Percentiles rank a stretch among this genome's conserved stretches.
Evolutionary conservation across 1,284 basidiomycete genomes (phyloP).

Genomic region (Jaminaea rosea): DNA sequence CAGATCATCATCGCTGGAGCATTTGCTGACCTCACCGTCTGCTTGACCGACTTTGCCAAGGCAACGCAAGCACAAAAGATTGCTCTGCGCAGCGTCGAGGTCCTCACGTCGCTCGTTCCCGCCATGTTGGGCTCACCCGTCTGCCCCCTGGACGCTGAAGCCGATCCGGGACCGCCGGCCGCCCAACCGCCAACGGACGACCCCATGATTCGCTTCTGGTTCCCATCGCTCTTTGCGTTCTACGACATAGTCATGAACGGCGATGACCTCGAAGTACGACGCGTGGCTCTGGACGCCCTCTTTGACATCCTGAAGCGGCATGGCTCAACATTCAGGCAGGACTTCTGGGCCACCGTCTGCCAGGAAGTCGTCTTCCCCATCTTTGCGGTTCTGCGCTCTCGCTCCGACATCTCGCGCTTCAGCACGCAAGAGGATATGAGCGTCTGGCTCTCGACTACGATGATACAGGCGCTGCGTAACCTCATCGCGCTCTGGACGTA

Average conservation of each 20-base stretch:
- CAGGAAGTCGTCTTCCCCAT: constrained; percentile 97
- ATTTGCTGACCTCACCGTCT: constrained; percentile 90
- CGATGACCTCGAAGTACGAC: constrained; percentile 93
- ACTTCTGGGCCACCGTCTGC: constrained; percentile 97
- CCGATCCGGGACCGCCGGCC: constrained; percentile 28
- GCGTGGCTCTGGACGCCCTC: constrained; percentile 75
- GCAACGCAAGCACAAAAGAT: constrained; percentile 94
- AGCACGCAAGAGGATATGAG: constrained; percentile 97
- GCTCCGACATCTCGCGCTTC: constrained; percentile 74
- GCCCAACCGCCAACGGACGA: constrained; percentile 30
- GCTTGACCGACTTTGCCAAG: constrained; percentile 98
- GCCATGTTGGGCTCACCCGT: constrained; percentile 61
- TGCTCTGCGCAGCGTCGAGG: constrained; percentile 87
- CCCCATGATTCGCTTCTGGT: constrained; percentile 63
- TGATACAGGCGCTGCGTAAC: constrained; percentile 95
- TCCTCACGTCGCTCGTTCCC: constrained; percentile 74
- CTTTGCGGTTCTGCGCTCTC: constrained; percentile 84
- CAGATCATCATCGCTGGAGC: constrained; percentile 70
- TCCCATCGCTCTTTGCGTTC: constrained; percentile 89
- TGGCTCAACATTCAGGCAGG: constrained; percentile 73
- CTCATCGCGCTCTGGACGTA: constrained; percentile 92
- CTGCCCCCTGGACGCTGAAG: constrained; percentile 23
- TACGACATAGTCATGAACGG: constrained; percentile 99
- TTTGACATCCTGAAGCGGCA: constrained; percentile 89
- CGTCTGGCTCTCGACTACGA: constrained; percentile 97